Conservation (phyloP, 1,284 basidiomycete genomes). For the Porodaedalea pini region DNA sequence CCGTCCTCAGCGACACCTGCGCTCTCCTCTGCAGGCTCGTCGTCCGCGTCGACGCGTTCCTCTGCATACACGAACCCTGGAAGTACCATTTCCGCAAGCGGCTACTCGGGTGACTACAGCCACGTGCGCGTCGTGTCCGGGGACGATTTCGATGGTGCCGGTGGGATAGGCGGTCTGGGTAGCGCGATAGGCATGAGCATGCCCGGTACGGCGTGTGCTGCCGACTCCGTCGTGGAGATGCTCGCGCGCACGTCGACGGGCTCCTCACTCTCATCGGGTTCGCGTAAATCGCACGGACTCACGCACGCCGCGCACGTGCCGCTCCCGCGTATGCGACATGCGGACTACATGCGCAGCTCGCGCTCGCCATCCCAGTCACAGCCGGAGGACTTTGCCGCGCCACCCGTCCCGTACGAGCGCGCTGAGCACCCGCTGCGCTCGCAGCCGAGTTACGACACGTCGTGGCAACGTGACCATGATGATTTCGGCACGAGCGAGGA, state of each 20-base stretch:
- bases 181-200: slow-evolving; percentile 15
- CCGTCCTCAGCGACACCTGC: slow-evolving; percentile 46
- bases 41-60: slow-evolving; percentile 67
- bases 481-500: slow-evolving; percentile 69
- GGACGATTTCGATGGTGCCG: slow-evolving; percentile 33
- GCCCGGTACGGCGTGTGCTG: slow-evolving; percentile 50
- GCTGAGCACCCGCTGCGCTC: slow-evolving; percentile 38
- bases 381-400: slow-evolving; percentile 42
- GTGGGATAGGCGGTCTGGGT: slow-evolving; percentile 30
- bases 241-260: slow-evolving; percentile 48
- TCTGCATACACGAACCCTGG: slow-evolving; percentile 72
- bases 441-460: slow-evolving; percentile 68
- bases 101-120: slow-evolving; percentile 53
- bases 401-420: not conserved
- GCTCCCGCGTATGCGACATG: slow-evolving; percentile 61
- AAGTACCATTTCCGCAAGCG: slow-evolving; percentile 38
- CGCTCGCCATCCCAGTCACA: slow-evolving; percentile 72
- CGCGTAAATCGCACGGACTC: slow-evolving; percentile 34
- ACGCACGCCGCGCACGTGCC: slow-evolving; percentile 29
- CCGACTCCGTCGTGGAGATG: slow-evolving; percentile 60
- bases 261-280: slow-evolving; percentile 40
- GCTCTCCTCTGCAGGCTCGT: slow-evolving; percentile 64
- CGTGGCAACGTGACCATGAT: slow-evolving; percentile 71
- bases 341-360: slow-evolving; percentile 58
- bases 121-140: slow-evolving; percentile 63